Evolutionary conservation across 768 basidiomycete genomes (phyloP).

Genomic region (Fomitopsis pulvina): DNA sequence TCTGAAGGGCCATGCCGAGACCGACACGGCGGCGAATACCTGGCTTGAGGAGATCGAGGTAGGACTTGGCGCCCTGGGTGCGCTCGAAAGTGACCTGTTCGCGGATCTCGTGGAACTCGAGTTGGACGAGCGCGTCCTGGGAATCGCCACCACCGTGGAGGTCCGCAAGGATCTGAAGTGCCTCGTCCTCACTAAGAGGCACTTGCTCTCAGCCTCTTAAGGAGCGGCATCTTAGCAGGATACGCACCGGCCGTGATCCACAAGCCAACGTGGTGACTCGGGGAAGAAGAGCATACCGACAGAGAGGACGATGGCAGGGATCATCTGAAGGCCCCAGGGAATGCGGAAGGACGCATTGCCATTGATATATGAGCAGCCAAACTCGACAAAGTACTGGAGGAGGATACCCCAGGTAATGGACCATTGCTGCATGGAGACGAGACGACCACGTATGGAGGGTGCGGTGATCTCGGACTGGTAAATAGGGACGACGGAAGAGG

Average conservation of each 20-base stretch:
- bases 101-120: slow-evolving; percentile 66
- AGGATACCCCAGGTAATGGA: slow-evolving; percentile 75
- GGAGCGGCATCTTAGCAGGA: not conserved
- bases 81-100: slow-evolving; percentile 53
- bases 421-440: slow-evolving; percentile 77
- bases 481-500: slow-evolving; percentile 62
- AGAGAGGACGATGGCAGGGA: slow-evolving; percentile 66
- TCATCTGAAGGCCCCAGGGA: slow-evolving; percentile 76
- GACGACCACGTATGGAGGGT: slow-evolving; percentile 64
- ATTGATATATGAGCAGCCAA: slow-evolving; percentile 68
- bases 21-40: slow-evolving; percentile 65
- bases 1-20: slow-evolving; percentile 66
- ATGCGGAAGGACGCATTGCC: slow-evolving; percentile 72
- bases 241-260: slow-evolving; percentile 49
- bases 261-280: slow-evolving; percentile 60
- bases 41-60: slow-evolving; percentile 56
- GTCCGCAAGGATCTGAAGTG: slow-evolving; percentile 67
- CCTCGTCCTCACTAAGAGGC: slow-evolving; percentile 43
- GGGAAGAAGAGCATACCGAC: slow-evolving; percentile 64
- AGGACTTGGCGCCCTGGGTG: slow-evolving; percentile 65
- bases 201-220: not conserved
- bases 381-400: slow-evolving; percentile 70
- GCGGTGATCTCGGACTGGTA: slow-evolving; percentile 74
- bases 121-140: slow-evolving; percentile 52
- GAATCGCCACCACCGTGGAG: slow-evolving; percentile 61